Evolutionary conservation across 768 basidiomycete species (phyloP).

Genomic region (Pholiota microspora): DNA sequence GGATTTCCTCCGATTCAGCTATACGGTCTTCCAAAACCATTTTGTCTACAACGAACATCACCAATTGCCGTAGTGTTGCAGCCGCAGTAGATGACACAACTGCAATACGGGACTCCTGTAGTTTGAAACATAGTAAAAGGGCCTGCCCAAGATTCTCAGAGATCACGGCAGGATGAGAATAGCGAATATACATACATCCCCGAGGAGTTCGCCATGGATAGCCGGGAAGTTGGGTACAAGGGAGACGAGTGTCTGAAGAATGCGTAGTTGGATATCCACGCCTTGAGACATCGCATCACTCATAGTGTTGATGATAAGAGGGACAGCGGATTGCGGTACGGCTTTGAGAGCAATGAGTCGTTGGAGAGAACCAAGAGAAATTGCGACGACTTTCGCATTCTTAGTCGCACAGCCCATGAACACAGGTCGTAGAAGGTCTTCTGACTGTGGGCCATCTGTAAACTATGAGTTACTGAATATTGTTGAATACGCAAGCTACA

Average conservation of each 20-base stretch:
- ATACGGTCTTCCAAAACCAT: slow-evolving; percentile 74
- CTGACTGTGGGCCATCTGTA: slow-evolving; percentile 74
- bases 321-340: slow-evolving; percentile 76
- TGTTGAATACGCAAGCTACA: slow-evolving; percentile 20
- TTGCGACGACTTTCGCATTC: slow-evolving; percentile 91
- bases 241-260: slow-evolving; percentile 88
- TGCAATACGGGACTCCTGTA: slow-evolving; percentile 93
- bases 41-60: slow-evolving; percentile 98
- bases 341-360: slow-evolving; percentile 86
- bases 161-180: background rate
- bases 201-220: slow-evolving; percentile 77
- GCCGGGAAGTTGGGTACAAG: slow-evolving; percentile 86
- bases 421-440: slow-evolving; percentile 80
- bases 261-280: slow-evolving; percentile 94
- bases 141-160: slow-evolving; percentile 48
- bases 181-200: slow-evolving; percentile 56
- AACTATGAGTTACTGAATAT: background rate
- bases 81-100: slow-evolving; percentile 98
- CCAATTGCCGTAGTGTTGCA: slow-evolving; percentile 90
- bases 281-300: slow-evolving; percentile 87
- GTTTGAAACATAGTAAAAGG: slow-evolving; percentile 88
- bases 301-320: slow-evolving; percentile 81
- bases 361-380: slow-evolving; percentile 88
- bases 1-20: slow-evolving; percentile 32
- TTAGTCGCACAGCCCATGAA: slow-evolving; percentile 94